phyloP scores from a whole-genome alignment of 306 rosid genomes.

The Malus asiatica region DNA sequence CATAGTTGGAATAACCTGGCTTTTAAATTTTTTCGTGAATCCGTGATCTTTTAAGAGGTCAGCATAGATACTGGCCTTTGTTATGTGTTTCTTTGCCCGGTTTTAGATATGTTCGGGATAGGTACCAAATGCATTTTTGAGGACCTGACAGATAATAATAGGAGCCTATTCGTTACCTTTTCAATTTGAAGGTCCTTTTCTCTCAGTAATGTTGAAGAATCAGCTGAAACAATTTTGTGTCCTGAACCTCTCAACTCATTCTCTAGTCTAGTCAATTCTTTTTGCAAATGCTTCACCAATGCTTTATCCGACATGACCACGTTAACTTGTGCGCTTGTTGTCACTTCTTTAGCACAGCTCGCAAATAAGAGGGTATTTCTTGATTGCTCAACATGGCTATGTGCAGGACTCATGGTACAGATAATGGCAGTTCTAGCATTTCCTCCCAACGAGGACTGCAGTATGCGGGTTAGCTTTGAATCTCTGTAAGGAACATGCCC shows the following conservation, averaged over 20 bases:
- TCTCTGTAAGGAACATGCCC: conserved; percentile 97
- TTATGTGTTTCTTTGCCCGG: not conserved
- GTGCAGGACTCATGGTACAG: conserved; percentile 97
- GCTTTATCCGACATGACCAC: conserved; percentile 93
- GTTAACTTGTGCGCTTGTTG: conserved; percentile 86
- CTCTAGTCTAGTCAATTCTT: conserved; percentile 77
- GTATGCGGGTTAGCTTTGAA: conserved; percentile 95
- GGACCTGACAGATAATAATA: not conserved
- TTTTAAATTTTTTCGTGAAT: not conserved
- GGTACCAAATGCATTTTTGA: not conserved
- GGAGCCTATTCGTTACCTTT: conserved; percentile 43
- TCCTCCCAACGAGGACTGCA: conserved; percentile 96
- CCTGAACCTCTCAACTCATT: conserved; percentile 60
- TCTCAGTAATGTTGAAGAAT: conserved; percentile 48
- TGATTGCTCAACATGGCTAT: conserved; percentile 83
- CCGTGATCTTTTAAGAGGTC: not conserved
- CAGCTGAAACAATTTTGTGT: conserved; percentile 25
- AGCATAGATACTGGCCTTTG: not conserved
- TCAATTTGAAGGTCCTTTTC: conserved; percentile 81
- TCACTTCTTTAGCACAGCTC: conserved; percentile 91
- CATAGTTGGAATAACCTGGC: not conserved
- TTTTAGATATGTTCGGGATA: not conserved
- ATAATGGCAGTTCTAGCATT: conserved; percentile 95
- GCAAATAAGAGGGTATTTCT: conserved; percentile 99
- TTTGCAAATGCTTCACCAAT: conserved; percentile 83